These are phyloP conservation scores for Zanthoxylum bungeanum DNA, from an alignment of 345 rosid genomes.

Conservation along the genomic window DNA sequence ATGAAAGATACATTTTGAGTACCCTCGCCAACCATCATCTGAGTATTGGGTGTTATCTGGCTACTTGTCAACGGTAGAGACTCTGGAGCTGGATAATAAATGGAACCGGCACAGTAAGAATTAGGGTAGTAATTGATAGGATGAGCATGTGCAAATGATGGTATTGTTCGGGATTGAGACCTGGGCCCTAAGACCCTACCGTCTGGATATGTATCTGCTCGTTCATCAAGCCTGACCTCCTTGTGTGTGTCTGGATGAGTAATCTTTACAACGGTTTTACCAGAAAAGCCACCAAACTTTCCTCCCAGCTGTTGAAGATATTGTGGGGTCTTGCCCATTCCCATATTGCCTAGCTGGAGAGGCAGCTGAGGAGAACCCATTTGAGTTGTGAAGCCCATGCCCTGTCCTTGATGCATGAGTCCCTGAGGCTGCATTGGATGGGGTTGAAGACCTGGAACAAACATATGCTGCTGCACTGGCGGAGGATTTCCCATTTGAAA, in stretches of 20 bases:
- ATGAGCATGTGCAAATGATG: constrained; percentile 53
- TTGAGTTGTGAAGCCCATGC: constrained; percentile 57
- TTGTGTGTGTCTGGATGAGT: constrained; percentile 94
- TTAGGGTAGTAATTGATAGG: constrained; percentile 49
- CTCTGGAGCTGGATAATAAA: constrained; percentile 47
- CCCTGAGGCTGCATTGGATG: constrained; percentile 81
- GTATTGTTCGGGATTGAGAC: constrained; percentile 59
- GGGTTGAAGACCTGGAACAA: constrained; percentile 61
- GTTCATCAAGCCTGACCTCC: constrained; percentile 85
- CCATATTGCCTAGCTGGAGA: constrained; percentile 65
- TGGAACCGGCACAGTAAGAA: constrained; percentile 33
- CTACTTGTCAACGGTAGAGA: constrained; percentile 53
- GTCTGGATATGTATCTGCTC: constrained; percentile 56
- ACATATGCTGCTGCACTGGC: constrained; percentile 68
- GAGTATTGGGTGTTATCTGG: constrained; percentile 62
- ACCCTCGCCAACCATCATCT: constrained; percentile 51
- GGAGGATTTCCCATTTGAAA: constrained; percentile 64
- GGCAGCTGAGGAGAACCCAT: constrained; percentile 62
- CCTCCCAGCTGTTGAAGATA: constrained; percentile 77
- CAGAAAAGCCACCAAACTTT: constrained; percentile 55
- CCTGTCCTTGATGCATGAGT: constrained; percentile 83
- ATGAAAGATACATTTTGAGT: constrained; percentile 52
- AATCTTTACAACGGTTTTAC: constrained; percentile 74
- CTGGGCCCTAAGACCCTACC: constrained; percentile 52
- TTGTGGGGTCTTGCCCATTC: constrained; percentile 58